phyloP scores from a whole-genome alignment of 768 basidiomycete species.

The Suillus americanus region DNA sequence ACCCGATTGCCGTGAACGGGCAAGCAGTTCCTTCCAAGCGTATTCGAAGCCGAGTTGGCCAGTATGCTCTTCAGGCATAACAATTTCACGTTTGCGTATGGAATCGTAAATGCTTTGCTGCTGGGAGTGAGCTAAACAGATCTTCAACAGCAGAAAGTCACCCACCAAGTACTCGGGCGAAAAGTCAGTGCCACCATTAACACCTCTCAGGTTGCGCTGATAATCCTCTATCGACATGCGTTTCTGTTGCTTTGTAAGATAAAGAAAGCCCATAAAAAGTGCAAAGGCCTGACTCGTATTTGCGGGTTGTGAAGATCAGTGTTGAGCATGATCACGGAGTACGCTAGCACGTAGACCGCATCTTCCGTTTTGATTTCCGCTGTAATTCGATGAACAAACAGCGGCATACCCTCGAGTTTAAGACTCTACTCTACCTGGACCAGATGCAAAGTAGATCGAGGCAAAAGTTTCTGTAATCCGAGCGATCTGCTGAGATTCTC shows the following conservation, averaged over 20 bases:
- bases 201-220: slow-evolving; percentile 85
- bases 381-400: slow-evolving; percentile 27
- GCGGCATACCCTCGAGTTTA: neutral
- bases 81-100: slow-evolving; percentile 90
- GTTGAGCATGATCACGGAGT: slow-evolving; percentile 97
- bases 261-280: slow-evolving; percentile 6
- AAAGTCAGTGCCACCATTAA: slow-evolving; percentile 85
- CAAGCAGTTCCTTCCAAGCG: slow-evolving; percentile 95
- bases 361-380: slow-evolving; percentile 90
- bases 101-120: slow-evolving; percentile 92
- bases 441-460: slow-evolving; percentile 81
- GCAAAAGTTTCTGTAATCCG: slow-evolving; percentile 96
- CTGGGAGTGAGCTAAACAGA: slow-evolving; percentile 11
- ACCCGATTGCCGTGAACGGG: slow-evolving; percentile 82
- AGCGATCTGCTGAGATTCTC: slow-evolving; percentile 91
- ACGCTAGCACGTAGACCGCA: slow-evolving; percentile 91
- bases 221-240: slow-evolving; percentile 97
- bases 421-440: slow-evolving; percentile 59
- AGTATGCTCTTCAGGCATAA: slow-evolving; percentile 97
- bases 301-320: slow-evolving; percentile 97
- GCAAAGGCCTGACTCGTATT: slow-evolving; percentile 59
- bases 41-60: slow-evolving; percentile 98
- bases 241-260: slow-evolving; percentile 54
- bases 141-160: neutral
- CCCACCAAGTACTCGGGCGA: slow-evolving; percentile 81